Evolutionary conservation across 352 stramenopile genomes (phyloP), one percentile per base, ranked within the genome.

Genomic region (Globisporangium camurandrum): DNA sequence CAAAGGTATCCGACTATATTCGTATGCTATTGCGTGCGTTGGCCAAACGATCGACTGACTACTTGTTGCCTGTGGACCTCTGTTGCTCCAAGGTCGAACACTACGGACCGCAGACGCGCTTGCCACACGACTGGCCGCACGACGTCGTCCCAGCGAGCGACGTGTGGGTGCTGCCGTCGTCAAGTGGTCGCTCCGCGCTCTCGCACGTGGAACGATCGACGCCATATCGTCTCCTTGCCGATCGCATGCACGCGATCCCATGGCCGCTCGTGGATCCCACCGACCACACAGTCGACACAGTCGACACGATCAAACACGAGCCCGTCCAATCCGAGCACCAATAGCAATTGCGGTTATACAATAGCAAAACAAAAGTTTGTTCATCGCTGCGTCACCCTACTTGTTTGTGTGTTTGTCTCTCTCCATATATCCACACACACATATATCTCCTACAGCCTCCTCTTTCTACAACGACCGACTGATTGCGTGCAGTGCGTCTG

Each of bases 81-180:
- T 49, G 24, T 20, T 42, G 12, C 2, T 10, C 16, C 19, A 17
- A 78, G 61, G 67, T 87, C 17, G 73, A 86, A 19, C 66, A 46
- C 45, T 86, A 73, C 41, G 79, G 79, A 22, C 66, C 54, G 10
- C 79, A 91, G 64, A 66, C 54, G 6, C 63, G 48, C 8, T 57
- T 92, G 45, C 84, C 84, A n/a, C 36, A 57, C 10, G 75, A 64
- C 5, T 95, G 84, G 84, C 84, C 84, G 17, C 62, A 55, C 2
- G 70, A 86, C n/a, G 72, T 72, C 41, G 62, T 66, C 0, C 30
- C 48, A 9, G 67, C 83, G 31, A 83, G 73, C 39, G 79, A 93
- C 48, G 69, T 93, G 9, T 93, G 82, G 82, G 84, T 93, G 3
- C 54, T 93, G 11, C 82, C 84, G 1, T 93, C 80, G 37, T 87